These are phyloP conservation scores for Epithemia pelagica DNA, from an alignment of 108 stramenopile genomes.

Conservation along the genomic window DNA sequence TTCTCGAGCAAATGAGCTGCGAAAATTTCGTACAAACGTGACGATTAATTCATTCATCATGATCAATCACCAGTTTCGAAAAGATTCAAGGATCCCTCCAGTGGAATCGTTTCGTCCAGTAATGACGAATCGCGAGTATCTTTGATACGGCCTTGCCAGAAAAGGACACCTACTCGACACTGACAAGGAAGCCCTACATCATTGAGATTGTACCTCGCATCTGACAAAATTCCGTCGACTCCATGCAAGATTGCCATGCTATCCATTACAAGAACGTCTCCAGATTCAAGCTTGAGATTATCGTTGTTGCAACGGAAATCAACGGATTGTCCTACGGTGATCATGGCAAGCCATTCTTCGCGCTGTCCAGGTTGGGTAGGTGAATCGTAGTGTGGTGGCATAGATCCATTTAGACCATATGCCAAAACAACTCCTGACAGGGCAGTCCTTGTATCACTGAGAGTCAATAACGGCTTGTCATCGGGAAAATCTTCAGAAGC, in stretches of 20 bases:
- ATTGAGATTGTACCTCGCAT: not conserved
- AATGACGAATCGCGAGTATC: too few relatives aligned
- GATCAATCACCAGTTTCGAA: too few relatives aligned
- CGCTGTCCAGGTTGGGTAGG: constrained; percentile 17
- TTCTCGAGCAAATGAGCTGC: too few relatives aligned
- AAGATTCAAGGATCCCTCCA: too few relatives aligned
- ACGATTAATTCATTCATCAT: too few relatives aligned
- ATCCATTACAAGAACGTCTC: constrained; percentile 22
- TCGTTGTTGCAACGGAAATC: constrained; percentile 11
- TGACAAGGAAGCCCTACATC: not conserved
- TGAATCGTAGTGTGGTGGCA: constrained; percentile 19
- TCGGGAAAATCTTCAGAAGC: not conserved
- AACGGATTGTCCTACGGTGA: constrained; percentile 9
- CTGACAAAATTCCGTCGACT: constrained; percentile 2
- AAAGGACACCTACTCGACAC: not conserved
- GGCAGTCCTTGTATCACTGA: constrained; percentile 18
- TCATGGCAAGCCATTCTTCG: constrained; percentile 15
- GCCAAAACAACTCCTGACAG: constrained; percentile 16
- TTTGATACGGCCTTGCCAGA: constrained; percentile 6
- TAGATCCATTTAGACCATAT: constrained; percentile 15
- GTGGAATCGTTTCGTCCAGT: too few relatives aligned
- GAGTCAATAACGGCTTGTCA: not conserved
- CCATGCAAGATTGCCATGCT: constrained; percentile 18
- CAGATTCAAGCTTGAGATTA: constrained; percentile 2
- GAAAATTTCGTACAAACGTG: too few relatives aligned